Conservation (phyloP, 441 rosid species). For the Rhodomyrtus psidioides region DNA sequence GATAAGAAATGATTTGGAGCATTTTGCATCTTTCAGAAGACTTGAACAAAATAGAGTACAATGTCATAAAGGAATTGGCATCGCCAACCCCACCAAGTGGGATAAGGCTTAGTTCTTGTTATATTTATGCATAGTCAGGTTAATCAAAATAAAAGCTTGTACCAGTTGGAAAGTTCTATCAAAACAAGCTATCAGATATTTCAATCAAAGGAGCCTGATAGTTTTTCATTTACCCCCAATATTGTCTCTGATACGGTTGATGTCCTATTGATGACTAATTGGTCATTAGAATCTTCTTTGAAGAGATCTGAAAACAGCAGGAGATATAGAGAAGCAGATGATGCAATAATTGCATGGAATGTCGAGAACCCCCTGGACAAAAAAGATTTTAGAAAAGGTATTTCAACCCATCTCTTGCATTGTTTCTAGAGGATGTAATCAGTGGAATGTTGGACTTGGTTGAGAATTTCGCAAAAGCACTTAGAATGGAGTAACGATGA, state of each 20-base stretch:
- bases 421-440: not conserved
- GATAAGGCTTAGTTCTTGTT: not conserved
- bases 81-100: not conserved
- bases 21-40: not conserved
- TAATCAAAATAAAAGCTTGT: not conserved
- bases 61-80: not conserved
- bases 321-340: slow-evolving; percentile 56
- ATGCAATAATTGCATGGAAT: slow-evolving; percentile 57
- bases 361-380: slow-evolving; percentile 75
- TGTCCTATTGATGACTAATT: slow-evolving; percentile 35
- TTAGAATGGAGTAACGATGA: not conserved
- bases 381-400: not conserved
- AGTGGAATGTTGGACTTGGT: not conserved
- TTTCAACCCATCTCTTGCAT: not conserved
- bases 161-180: not conserved
- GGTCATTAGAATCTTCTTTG: slow-evolving; percentile 38
- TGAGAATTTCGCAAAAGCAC: not conserved
- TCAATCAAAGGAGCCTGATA: not conserved
- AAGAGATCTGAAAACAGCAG: slow-evolving; percentile 52
- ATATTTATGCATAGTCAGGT: not conserved
- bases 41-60: not conserved
- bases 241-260: slow-evolving; percentile 39
- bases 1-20: not conserved
- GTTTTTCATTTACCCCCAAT: slow-evolving; percentile 47
- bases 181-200: not conserved